Conservation (phyloP, 306 rosid species). For the Quercus wislizeni region DNA sequence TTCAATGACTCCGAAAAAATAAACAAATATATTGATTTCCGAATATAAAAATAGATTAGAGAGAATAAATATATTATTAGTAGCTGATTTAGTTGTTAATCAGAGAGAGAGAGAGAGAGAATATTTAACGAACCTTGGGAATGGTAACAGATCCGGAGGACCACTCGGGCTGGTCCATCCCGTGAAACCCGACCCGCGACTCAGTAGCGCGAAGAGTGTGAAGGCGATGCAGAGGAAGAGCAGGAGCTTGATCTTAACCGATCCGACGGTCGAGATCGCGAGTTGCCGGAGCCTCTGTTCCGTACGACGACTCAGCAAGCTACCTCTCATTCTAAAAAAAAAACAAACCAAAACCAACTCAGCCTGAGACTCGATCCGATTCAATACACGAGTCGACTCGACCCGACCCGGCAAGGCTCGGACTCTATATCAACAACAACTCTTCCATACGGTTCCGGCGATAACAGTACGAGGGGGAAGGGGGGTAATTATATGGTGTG, state of each 20-base stretch:
- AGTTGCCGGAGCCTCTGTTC: conserved; percentile 63
- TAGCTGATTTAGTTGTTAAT: neutral
- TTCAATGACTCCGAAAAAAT: conserved; percentile 4
- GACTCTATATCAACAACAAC: neutral
- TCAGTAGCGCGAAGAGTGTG: conserved; percentile 45
- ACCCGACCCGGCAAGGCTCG: neutral
- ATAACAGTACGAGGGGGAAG: too few relatives aligned
- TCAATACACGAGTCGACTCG: neutral
- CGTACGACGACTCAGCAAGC: conserved; percentile 59
- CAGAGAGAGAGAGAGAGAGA: neutral
- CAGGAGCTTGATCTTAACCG: conserved; percentile 69
- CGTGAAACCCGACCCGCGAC: conserved; percentile 47
- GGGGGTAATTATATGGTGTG: neutral
- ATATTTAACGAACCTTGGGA: conserved; percentile 50
- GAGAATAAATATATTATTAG: neutral
- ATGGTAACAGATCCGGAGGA: conserved; percentile 29
- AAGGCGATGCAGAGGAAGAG: conserved; percentile 60
- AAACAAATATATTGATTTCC: neutral
- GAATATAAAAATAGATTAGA: neutral
- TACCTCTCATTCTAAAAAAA: conserved; percentile 49
- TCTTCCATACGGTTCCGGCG: neutral
- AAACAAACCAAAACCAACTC: too few relatives aligned
- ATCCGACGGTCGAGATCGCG: conserved; percentile 59
- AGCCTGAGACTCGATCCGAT: neutral
- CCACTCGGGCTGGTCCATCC: conserved; percentile 44